A percentile compares a stretch with the other conserved stretches of the same genome.
phyloP scores from a whole-genome alignment of 257 asterid genomes.

The Scutellaria galericulata region DNA sequence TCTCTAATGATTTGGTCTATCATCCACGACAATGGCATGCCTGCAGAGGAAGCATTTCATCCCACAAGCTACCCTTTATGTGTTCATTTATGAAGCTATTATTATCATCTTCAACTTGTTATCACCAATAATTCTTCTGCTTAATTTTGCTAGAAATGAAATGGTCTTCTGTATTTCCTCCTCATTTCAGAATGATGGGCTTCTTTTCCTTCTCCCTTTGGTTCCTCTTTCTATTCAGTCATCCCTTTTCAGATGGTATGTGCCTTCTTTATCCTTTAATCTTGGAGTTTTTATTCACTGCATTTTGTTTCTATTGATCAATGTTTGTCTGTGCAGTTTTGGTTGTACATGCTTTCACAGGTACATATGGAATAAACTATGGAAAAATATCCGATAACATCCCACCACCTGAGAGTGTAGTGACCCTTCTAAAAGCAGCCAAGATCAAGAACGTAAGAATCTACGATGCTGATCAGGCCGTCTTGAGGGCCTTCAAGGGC shows the following conservation, averaged over 20 bases:
- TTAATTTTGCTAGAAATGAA: constrained; percentile 35
- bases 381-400: constrained; percentile 77
- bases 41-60: constrained; percentile 15
- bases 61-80: constrained; percentile 1
- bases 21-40: constrained; percentile 31
- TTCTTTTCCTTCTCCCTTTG: constrained; percentile 44
- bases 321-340: constrained; percentile 19
- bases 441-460: constrained; percentile 73
- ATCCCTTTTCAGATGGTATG: constrained; percentile 51
- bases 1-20: constrained; percentile 43
- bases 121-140: not conserved
- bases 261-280: not conserved
- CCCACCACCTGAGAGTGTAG: constrained; percentile 77
- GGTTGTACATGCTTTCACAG: constrained; percentile 60
- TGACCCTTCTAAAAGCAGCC: constrained; percentile 69
- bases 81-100: not conserved
- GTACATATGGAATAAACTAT: constrained; percentile 85
- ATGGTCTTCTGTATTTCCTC: constrained; percentile 31
- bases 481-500: constrained; percentile 58
- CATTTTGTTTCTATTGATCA: not conserved
- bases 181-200: constrained; percentile 46
- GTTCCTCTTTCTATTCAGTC: constrained; percentile 46
- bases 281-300: not conserved
- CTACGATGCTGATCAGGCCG: constrained; percentile 65
- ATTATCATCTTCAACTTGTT: not conserved